These are phyloP conservation scores for Paecilomyces dactylethromorphus DNA, from an alignment of 2,329 filamentous ascomycete species.

Conservation along the genomic window DNA sequence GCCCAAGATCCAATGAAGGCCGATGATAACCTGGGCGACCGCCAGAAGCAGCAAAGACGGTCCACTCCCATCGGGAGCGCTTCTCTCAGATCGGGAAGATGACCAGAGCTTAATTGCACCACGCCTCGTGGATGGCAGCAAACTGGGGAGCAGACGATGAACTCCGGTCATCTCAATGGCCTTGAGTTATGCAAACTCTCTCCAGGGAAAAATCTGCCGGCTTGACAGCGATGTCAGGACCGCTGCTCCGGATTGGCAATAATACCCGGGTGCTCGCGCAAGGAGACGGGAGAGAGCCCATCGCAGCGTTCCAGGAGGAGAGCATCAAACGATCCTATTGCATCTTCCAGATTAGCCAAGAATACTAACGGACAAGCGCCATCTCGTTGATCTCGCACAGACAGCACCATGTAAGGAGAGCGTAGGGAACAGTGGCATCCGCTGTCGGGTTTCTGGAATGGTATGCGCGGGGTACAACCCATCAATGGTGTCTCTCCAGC, in stretches of 20 bases:
- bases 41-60: background rate
- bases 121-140: conserved; percentile 2
- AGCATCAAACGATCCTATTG: background rate
- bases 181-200: background rate
- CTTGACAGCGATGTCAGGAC: background rate
- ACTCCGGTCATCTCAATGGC: background rate
- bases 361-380: background rate
- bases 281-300: background rate
- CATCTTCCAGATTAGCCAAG: background rate
- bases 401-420: background rate
- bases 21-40: background rate
- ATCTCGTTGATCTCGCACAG: background rate
- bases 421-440: background rate
- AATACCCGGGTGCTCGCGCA: background rate
- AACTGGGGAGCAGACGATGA: background rate
- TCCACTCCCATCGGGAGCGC: background rate
- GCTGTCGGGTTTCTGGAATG: background rate
- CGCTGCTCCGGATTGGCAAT: background rate
- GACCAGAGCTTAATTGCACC: background rate
- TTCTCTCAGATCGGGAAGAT: background rate
- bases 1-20: background rate
- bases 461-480: background rate
- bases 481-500: background rate
- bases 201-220: background rate
- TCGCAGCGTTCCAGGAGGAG: background rate